A percentile compares a stretch with the other conserved stretches of the same genome.
phyloP scores from a whole-genome alignment of 2,329 filamentous ascomycete genomes.

The Huntiella moniliformis region DNA sequence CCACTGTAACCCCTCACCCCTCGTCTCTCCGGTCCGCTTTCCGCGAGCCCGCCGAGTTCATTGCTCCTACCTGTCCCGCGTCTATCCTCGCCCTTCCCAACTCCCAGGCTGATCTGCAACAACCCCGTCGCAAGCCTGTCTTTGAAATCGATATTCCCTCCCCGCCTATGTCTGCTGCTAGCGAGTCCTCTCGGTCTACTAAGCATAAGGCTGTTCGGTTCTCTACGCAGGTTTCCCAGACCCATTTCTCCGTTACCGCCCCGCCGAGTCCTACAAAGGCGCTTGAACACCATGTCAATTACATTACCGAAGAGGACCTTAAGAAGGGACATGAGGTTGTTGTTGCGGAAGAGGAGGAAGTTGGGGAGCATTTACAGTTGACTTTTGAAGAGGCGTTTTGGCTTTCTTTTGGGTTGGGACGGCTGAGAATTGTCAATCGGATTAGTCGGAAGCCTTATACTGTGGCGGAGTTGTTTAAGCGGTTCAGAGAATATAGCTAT shows the following conservation, averaged over 20 bases:
- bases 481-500: conserved; percentile 52
- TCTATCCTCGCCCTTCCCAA: conserved; percentile 5
- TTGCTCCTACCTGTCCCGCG: conserved; percentile 4
- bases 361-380: conserved; percentile 75
- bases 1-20: background rate
- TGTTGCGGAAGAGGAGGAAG: conserved; percentile 18
- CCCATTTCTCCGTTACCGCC: conserved; percentile 35
- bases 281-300: conserved; percentile 12
- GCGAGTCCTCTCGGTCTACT: conserved; percentile 16
- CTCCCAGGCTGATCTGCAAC: conserved; percentile 1
- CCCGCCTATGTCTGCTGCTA: background rate
- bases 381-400: conserved; percentile 86
- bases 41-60: background rate
- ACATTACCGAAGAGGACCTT: conserved; percentile 12
- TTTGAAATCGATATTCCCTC: conserved; percentile 5
- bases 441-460: conserved; percentile 27
- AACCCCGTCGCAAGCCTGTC: background rate
- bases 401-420: conserved; percentile 61
- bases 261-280: conserved; percentile 29
- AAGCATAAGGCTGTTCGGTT: conserved; percentile 50
- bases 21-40: background rate
- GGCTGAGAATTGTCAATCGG: conserved; percentile 42
- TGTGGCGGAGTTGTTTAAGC: conserved; percentile 37
- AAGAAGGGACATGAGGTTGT: conserved; percentile 4
- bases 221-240: conserved; percentile 46